Evolutionary conservation across 1,284 basidiomycete genomes (phyloP).

Genomic region (Cutaneotrichosporon curvatum): DNA sequence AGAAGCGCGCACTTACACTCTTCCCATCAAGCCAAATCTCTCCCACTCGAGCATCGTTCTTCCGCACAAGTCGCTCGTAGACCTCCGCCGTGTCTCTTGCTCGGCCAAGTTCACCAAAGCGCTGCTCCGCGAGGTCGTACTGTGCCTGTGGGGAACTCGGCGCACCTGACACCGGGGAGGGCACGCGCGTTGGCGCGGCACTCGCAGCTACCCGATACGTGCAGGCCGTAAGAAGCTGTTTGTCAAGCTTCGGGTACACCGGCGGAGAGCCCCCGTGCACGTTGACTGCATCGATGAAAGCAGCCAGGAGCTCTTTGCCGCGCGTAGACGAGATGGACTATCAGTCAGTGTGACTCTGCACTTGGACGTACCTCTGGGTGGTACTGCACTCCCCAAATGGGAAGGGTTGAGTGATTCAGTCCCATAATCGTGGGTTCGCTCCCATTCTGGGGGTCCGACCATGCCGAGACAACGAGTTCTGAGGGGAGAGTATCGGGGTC

Average conservation of each 20-base stretch:
- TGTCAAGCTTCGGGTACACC: constrained; percentile 30
- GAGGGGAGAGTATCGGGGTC: constrained; percentile 46
- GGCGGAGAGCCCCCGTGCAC: constrained; percentile 20
- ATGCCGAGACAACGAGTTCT: constrained; percentile 49
- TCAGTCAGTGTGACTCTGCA: background rate
- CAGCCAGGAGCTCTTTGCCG: constrained; percentile 39
- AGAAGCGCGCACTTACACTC: constrained; percentile 26
- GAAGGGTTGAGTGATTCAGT: constrained; percentile 55
- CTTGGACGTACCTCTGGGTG: constrained; percentile 65
- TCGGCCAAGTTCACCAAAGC: constrained; percentile 19
- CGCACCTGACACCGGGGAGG: constrained; percentile 5
- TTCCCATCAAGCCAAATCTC: constrained; percentile 51
- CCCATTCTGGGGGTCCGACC: constrained; percentile 31
- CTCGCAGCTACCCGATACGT: constrained; percentile 32
- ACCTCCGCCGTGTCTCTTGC: constrained; percentile 34
- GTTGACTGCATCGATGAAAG: constrained; percentile 41
- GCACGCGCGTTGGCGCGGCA: constrained; percentile 11
- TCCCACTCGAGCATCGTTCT: constrained; percentile 34
- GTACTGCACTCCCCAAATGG: constrained; percentile 92
- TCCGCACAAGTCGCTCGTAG: constrained; percentile 44
- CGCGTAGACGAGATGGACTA: constrained; percentile 48
- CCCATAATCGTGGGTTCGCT: constrained; percentile 42
- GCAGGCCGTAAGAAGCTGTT: constrained; percentile 30
- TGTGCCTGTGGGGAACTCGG: background rate
- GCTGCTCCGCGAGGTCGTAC: constrained; percentile 21